These are phyloP conservation scores for Entomortierella parvispora DNA, from an alignment of 192 early-diverging fungal species.

Conservation along the genomic window DNA sequence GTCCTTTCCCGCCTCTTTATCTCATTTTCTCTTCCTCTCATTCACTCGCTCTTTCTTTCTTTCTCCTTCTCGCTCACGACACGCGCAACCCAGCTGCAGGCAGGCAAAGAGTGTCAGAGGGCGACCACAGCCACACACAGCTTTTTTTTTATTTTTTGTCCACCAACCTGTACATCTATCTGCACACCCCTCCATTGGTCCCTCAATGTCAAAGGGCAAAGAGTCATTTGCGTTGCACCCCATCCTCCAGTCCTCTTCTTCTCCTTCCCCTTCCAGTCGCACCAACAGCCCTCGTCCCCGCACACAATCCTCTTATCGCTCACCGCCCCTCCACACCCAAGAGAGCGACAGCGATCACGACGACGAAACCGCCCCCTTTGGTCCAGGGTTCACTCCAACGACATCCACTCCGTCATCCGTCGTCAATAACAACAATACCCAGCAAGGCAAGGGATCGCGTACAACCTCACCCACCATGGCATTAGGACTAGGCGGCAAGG, in stretches of 20 bases:
- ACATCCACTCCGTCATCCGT: slow-evolving; percentile 11
- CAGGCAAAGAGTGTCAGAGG: no score
- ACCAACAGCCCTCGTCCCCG: slow-evolving; percentile 22
- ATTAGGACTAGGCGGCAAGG: slow-evolving; percentile 18
- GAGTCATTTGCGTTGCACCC: slow-evolving; percentile 50
- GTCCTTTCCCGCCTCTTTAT: no score
- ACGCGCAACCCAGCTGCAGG: not conserved
- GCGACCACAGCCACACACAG: no score
- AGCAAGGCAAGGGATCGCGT: not conserved
- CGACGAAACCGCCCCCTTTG: slow-evolving; percentile 15
- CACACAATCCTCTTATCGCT: slow-evolving; percentile 1
- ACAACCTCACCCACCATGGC: slow-evolving; percentile 10
- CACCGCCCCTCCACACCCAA: slow-evolving; percentile 9
- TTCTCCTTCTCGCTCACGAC: no score
- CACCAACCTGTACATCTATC: no score
- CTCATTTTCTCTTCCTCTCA: not conserved
- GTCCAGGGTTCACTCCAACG: slow-evolving; percentile 16
- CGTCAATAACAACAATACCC: slow-evolving; percentile 13
- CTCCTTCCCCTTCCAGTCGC: not conserved
- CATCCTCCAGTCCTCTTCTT: slow-evolving; percentile 18
- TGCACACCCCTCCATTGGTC: no score
- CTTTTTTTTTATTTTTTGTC: no score
- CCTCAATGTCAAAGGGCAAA: slow-evolving; percentile 46
- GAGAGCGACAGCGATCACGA: slow-evolving; percentile 2
- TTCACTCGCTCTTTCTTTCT: not conserved